Percentiles rank a stretch among this genome's conserved stretches.
Evolutionary conservation across 116 monocot species (phyloP).

Genomic region (Thalassia testudinum): DNA sequence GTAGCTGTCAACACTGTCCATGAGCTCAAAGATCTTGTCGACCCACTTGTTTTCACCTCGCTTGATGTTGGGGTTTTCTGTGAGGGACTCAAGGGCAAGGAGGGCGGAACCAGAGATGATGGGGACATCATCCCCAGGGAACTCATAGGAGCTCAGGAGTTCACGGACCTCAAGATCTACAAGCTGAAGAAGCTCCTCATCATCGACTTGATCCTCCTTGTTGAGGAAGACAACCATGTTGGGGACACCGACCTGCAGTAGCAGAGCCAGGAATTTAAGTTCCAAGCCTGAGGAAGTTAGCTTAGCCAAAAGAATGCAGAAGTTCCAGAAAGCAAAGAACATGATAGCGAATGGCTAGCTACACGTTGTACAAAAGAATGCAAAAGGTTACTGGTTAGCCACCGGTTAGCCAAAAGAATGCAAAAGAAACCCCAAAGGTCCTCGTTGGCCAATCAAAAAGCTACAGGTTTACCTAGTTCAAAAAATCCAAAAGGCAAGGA

Average conservation of each 20-base stretch:
- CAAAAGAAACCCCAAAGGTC: too few relatives aligned
- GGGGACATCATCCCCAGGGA: slow-evolving; percentile 84
- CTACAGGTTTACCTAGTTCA: too few relatives aligned
- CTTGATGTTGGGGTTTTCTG: slow-evolving; percentile 52
- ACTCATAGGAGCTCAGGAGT: slow-evolving; percentile 62
- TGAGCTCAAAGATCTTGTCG: slow-evolving; percentile 62
- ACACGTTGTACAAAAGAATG: too few relatives aligned
- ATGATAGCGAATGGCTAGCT: too few relatives aligned
- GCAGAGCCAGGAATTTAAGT: too few relatives aligned
- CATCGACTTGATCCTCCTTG: slow-evolving; percentile 91
- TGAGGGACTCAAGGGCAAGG: slow-evolving; percentile 65
- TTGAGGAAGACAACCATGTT: slow-evolving; percentile 90
- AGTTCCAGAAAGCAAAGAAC: too few relatives aligned
- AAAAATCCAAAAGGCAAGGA: too few relatives aligned
- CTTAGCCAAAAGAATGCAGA: too few relatives aligned
- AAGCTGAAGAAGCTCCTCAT: slow-evolving; percentile 85
- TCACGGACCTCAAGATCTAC: slow-evolving; percentile 95
- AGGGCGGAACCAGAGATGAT: slow-evolving; percentile 88
- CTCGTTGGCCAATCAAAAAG: too few relatives aligned
- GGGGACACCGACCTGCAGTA: slow-evolving; percentile 88
- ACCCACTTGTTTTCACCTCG: slow-evolving; percentile 83
- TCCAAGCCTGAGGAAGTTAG: too few relatives aligned
- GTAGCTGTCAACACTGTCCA: slow-evolving; percentile 76
- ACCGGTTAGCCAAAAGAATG: too few relatives aligned
- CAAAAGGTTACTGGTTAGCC: too few relatives aligned